Percentiles rank a stretch among this genome's conserved stretches.
Evolutionary conservation across 202 grass and related monocot species (phyloP).

Genomic region (Panicum hallii): DNA sequence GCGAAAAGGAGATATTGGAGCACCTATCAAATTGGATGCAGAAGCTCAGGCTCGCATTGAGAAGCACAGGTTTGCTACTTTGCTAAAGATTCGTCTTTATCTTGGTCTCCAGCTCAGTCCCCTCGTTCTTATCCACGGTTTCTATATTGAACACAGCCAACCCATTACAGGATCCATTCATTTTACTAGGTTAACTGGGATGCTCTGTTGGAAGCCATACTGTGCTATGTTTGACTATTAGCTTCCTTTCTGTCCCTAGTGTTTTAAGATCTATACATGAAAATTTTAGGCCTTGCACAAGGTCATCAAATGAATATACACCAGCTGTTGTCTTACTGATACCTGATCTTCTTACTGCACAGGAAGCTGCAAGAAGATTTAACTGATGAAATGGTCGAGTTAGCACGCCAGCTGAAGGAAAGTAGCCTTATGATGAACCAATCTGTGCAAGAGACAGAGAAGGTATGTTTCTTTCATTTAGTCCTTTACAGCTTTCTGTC

Average conservation of each 20-base stretch:
- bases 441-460: conserved; percentile 82
- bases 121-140: background rate
- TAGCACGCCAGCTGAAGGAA: conserved; percentile 87
- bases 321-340: conserved; percentile 11
- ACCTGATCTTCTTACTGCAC: conserved; percentile 34
- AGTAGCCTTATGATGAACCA: conserved; percentile 82
- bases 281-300: background rate
- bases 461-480: conserved; percentile 50
- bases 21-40: conserved; percentile 82
- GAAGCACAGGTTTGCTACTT: conserved; percentile 79
- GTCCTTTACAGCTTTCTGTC: background rate
- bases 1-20: conserved; percentile 57
- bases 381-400: conserved; percentile 88
- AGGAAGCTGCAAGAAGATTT: conserved; percentile 94
- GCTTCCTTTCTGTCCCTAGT: background rate
- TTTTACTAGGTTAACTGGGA: background rate
- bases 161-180: background rate
- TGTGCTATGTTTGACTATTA: background rate
- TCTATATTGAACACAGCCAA: background rate
- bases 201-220: background rate
- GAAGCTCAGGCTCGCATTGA: conserved; percentile 78
- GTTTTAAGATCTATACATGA: background rate
- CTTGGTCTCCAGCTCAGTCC: background rate
- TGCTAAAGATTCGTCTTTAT: background rate
- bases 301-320: background rate